A percentile compares a stretch with the other conserved stretches of the same genome.
Evolutionary conservation across 192 early-diverging fungal genomes (phyloP).

Genomic region (Rhizoclosmatium globosum): DNA sequence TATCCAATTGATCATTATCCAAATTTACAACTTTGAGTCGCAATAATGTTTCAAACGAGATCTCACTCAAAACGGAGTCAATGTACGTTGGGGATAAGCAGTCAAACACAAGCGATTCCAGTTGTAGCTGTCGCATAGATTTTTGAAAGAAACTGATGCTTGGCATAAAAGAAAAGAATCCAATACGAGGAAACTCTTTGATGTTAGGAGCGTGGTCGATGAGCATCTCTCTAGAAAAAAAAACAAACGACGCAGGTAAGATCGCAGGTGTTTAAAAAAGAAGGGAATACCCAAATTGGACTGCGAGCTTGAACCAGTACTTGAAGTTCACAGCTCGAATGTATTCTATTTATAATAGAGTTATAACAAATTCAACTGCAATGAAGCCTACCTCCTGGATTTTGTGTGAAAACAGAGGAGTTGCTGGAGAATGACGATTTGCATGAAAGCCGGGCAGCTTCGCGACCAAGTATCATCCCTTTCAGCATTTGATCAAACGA

Average conservation of each 20-base stretch:
- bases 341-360: not conserved
- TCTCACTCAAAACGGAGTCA: not conserved
- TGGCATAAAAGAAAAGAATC: constrained; percentile 22
- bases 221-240: not conserved
- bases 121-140: not conserved
- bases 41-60: not conserved
- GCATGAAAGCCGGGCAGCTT: not conserved
- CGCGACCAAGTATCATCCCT: constrained; percentile 4
- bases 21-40: constrained; percentile 15
- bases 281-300: not conserved
- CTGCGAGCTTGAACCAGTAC: constrained; percentile 17
- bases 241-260: too few species aligned
- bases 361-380: not conserved
- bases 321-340: constrained; percentile 9
- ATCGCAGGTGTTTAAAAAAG: too few species aligned
- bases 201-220: constrained; percentile 3
- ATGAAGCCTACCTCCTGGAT: not conserved
- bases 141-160: not conserved
- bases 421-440: too few species aligned
- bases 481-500: constrained; percentile 10
- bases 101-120: constrained; percentile 5
- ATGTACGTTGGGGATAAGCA: constrained; percentile 11
- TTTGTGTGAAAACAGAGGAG: constrained; percentile 7
- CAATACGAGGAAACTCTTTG: constrained; percentile 9
- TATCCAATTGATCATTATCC: constrained; percentile 10